A percentile compares a stretch with the other conserved stretches of the same genome.
Evolutionary conservation across 176 grass and related monocot species (phyloP).

Genomic region (Elaeis guineensis): DNA sequence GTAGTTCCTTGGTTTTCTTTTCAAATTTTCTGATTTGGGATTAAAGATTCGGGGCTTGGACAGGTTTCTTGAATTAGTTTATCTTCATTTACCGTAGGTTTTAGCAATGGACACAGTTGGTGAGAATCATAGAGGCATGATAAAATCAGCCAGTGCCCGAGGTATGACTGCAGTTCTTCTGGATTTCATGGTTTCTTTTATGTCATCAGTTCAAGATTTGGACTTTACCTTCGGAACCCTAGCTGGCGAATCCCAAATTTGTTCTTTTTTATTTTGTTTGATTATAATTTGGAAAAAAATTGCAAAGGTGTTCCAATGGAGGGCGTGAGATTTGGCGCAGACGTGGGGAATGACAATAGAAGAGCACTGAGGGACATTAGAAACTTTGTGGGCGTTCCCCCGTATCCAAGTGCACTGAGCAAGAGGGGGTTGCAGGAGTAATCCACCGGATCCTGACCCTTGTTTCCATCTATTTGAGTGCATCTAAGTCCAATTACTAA

Average conservation of each 20-base stretch:
- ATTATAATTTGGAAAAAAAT: slow-evolving; percentile 4
- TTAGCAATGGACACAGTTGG: slow-evolving; percentile 33
- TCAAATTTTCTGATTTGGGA: too few species aligned
- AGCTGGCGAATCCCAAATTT: too few species aligned
- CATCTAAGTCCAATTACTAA: too few species aligned
- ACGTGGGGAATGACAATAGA: slow-evolving; percentile 29
- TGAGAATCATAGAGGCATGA: slow-evolving; percentile 15
- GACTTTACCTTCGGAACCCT: too few species aligned
- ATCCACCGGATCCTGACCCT: not conserved
- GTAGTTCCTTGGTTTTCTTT: too few species aligned
- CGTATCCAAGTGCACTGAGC: slow-evolving; percentile 34
- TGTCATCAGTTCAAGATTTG: too few species aligned
- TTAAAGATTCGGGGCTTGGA: too few species aligned
- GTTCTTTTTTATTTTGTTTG: not conserved
- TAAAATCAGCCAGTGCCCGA: slow-evolving; percentile 19
- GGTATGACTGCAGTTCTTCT: slow-evolving; percentile 5
- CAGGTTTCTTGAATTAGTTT: not conserved
- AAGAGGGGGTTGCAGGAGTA: slow-evolving; percentile 45
- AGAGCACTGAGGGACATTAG: slow-evolving; percentile 50
- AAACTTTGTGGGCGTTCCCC: slow-evolving; percentile 35
- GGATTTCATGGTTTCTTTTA: too few species aligned
- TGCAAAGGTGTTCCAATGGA: slow-evolving; percentile 40
- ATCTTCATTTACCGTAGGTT: too few species aligned
- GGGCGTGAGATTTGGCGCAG: slow-evolving; percentile 38
- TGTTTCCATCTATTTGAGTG: not conserved